Base-by-base conservation (phyloP, 2,329 filamentous ascomycete species). In the Xylaria sp. region DNA sequence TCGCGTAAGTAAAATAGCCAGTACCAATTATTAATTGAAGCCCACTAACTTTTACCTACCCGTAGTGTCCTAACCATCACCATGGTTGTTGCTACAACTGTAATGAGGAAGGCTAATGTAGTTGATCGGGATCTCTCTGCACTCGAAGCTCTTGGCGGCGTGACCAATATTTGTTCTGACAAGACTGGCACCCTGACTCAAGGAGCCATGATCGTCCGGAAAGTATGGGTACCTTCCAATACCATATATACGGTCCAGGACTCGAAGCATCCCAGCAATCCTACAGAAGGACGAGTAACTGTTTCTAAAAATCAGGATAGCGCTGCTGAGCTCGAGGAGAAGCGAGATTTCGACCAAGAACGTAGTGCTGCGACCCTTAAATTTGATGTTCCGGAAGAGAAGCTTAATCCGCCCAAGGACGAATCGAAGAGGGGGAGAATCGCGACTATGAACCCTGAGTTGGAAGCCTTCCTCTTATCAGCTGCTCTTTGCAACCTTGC, bases 91-190 rank as follows among this genome's bases (percentile, higher is more conserved):
- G 88, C 88, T 14, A 87, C 88, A 9, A 89, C 87, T 55, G 85
- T 87, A 47, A 90, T 90, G 88, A 84, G 87, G 67, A 87, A 89
- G 75, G 83, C 87, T 42, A 87, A 90, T 69, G 88, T 91, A 50
- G 87, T 91, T 61, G 87, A 90, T 32, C 84, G 88, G 71, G 89
- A 91, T 74, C 82, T 92, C 51, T 88, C 88, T 3, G 88, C 89
- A 0, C 84, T 92, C 0, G 90, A 93, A 74, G 89, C 90, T 12
- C 84, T 93, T 1, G 90, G 90, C 12, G 90, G 88, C 51, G 89
- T 92, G 27, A 92, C 89, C 65, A 89, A 91, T 75, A 91, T 92
- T 74, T 92, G 90, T 79, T 92, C 89, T 27, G 90, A 92, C 80
- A 92, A 92, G 79, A 92, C 90, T 0, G 90, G 90, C 14, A 93